Conservation (phyloP, 495 filamentous ascomycete genomes). For the Bacidia gigantensis region DNA sequence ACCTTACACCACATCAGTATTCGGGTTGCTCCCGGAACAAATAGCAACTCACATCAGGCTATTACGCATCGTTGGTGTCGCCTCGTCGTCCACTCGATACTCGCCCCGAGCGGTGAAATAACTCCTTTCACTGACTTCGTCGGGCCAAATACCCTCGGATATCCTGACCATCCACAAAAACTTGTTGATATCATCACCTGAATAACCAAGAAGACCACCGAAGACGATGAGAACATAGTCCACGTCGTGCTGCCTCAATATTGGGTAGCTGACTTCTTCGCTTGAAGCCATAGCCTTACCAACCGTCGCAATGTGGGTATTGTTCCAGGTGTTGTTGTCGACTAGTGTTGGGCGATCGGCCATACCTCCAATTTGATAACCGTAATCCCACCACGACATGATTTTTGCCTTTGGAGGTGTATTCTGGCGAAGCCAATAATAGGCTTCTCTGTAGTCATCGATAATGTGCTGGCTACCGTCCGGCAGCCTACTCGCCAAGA, state of each 20-base stretch:
- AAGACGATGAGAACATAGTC: conserved; percentile 98
- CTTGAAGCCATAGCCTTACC: conserved; percentile 97
- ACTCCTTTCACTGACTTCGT: conserved; percentile 93
- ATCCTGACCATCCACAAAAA: conserved; percentile 99
- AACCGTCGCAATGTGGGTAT: conserved; percentile 98
- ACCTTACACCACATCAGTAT: conserved; percentile 44
- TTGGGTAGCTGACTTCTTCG: conserved; percentile 97
- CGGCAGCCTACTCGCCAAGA: conserved; percentile 79
- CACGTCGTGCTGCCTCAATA: conserved; percentile 95
- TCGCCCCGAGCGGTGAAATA: conserved; percentile 94
- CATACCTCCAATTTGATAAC: conserved; percentile 99
- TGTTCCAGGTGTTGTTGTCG: conserved; percentile 99
- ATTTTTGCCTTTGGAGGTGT: conserved; percentile 90
- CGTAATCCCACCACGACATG: conserved; percentile 99
- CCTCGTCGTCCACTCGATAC: conserved; percentile 85
- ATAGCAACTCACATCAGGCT: conserved; percentile 75
- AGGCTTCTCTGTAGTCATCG: conserved; percentile 98
- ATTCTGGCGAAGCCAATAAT: conserved; percentile 99
- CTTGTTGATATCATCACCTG: conserved; percentile 99
- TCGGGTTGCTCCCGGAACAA: neutral
- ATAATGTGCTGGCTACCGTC: conserved; percentile 98
- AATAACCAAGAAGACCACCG: conserved; percentile 91
- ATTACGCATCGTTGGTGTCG: conserved; percentile 97
- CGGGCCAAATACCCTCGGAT: conserved; percentile 97
- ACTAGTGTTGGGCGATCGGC: conserved; percentile 94